Conservation (phyloP, 225 moss, liverwort and hornwort genomes). For the Physcomitrellopsis africana region DNA sequence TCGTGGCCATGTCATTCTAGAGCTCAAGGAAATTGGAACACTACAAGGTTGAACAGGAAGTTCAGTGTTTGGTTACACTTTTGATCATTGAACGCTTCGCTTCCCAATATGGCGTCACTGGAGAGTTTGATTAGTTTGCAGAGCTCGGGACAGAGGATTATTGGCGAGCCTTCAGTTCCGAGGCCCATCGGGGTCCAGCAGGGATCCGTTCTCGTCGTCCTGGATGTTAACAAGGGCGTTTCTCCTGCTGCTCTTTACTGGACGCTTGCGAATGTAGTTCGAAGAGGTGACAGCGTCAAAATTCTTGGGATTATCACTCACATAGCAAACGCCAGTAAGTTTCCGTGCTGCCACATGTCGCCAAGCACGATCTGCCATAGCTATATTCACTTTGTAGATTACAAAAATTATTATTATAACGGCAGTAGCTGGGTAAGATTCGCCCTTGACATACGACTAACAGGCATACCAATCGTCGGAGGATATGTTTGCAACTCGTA, state of each 20-base stretch:
- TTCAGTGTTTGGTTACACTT: not conserved
- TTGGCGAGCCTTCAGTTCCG: conserved; percentile 35
- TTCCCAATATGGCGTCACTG: conserved; percentile 9
- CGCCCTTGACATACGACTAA: not conserved
- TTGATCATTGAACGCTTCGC: not conserved
- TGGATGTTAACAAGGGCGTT: conserved; percentile 52
- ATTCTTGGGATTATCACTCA: conserved; percentile 51
- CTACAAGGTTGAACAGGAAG: not conserved
- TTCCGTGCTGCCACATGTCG: not conserved
- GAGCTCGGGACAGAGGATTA: conserved; percentile 32
- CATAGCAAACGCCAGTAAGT: conserved; percentile 46
- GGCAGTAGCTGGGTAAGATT: too few species aligned
- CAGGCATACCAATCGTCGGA: not conserved
- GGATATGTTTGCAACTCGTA: not conserved
- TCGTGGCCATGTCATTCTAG: conserved; percentile 26
- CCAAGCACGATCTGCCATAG: too few species aligned
- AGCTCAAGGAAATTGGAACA: not conserved
- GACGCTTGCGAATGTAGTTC: conserved; percentile 45
- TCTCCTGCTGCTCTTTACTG: conserved; percentile 40
- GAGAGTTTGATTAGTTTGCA: conserved; percentile 42
- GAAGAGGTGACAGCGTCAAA: conserved; percentile 51
- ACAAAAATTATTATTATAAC: too few species aligned
- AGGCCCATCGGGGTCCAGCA: conserved; percentile 37
- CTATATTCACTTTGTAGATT: too few species aligned
- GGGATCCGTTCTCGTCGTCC: conserved; percentile 46